Evolutionary conservation across 2,329 filamentous ascomycete species (phyloP).

Genomic region (Fusarium temperatum): DNA sequence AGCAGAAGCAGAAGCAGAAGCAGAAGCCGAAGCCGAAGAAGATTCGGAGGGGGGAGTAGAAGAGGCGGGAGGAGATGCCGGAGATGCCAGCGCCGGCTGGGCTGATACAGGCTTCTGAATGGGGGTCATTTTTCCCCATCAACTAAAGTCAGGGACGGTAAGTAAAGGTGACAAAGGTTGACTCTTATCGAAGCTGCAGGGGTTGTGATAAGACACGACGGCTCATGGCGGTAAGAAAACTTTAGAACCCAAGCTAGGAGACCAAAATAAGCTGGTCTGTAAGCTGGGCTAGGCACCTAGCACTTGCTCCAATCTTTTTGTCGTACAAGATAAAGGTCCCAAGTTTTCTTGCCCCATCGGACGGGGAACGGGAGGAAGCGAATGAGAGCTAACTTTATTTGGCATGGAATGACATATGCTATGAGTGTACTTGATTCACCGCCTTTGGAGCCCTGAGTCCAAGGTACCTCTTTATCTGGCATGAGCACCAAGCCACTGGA

Average conservation of each 20-base stretch:
- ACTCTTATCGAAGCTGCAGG: slow-evolving; percentile 30
- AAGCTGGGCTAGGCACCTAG: too few relatives aligned
- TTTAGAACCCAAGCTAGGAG: background rate
- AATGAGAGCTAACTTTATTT: slow-evolving; percentile 14
- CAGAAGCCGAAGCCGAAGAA: background rate
- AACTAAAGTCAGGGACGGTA: slow-evolving; percentile 9
- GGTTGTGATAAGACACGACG: slow-evolving; percentile 27
- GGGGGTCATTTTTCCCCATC: slow-evolving; percentile 38
- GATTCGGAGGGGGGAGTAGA: slow-evolving; percentile 19
- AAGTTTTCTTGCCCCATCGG: background rate
- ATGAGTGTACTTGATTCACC: slow-evolving; percentile 13
- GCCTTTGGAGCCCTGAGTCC: background rate
- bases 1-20: background rate
- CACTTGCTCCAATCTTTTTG: background rate
- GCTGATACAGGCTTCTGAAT: slow-evolving; percentile 37
- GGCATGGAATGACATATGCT: slow-evolving; percentile 17
- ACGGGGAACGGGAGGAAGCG: slow-evolving; percentile 36
- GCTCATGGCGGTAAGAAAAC: background rate
- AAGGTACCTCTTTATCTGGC: slow-evolving; percentile 29
- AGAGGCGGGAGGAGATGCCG: slow-evolving; percentile 33
- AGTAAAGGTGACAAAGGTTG: slow-evolving; percentile 29
- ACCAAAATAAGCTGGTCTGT: background rate
- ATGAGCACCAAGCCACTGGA: slow-evolving; percentile 6
- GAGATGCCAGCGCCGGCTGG: slow-evolving; percentile 36
- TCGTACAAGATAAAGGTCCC: too few relatives aligned